phyloP scores from a whole-genome alignment of 2,329 filamentous ascomycete species.

The Penicillium capsulatum region DNA sequence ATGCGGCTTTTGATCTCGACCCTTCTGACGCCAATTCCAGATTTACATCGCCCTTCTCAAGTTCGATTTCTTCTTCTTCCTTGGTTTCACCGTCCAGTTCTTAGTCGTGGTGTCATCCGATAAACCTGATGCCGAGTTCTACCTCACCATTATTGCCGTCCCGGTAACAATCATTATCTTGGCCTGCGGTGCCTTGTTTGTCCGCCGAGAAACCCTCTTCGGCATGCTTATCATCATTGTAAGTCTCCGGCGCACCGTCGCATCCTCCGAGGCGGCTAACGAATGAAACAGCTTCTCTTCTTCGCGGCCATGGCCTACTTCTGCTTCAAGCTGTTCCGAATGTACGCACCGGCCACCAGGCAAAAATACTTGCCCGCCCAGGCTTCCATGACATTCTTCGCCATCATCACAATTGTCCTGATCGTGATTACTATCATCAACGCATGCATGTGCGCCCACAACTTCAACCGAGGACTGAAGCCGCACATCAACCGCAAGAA shows the following conservation, averaged over 20 bases:
- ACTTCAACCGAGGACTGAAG: slow-evolving; percentile 88
- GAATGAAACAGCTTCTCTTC: slow-evolving; percentile 61
- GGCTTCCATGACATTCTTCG: slow-evolving; percentile 86
- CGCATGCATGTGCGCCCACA: slow-evolving; percentile 79
- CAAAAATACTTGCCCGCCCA: slow-evolving; percentile 70
- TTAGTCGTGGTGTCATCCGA: slow-evolving; percentile 80
- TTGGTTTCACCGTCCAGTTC: slow-evolving; percentile 97
- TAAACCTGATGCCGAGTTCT: slow-evolving; percentile 68
- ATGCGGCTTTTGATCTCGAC: neutral
- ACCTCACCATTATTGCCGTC: slow-evolving; percentile 81
- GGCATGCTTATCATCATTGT: slow-evolving; percentile 75
- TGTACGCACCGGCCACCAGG: slow-evolving; percentile 66
- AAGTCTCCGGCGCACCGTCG: too few relatives aligned
- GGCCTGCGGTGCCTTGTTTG: slow-evolving; percentile 77
- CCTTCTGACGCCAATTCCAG: slow-evolving; percentile 46
- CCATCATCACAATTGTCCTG: slow-evolving; percentile 83
- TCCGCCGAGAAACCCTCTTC: slow-evolving; percentile 71
- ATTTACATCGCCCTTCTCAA: slow-evolving; percentile 97
- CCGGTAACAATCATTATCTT: slow-evolving; percentile 88
- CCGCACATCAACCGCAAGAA: slow-evolving; percentile 68
- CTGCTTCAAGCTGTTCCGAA: slow-evolving; percentile 94
- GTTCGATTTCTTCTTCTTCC: slow-evolving; percentile 99
- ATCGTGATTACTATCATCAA: slow-evolving; percentile 86
- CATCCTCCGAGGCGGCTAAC: slow-evolving; percentile 19
- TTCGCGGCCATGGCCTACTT: slow-evolving; percentile 90